Base-by-base conservation (phyloP, 805 yeast genomes). In the Yamadazyma nakazawae region DNA sequence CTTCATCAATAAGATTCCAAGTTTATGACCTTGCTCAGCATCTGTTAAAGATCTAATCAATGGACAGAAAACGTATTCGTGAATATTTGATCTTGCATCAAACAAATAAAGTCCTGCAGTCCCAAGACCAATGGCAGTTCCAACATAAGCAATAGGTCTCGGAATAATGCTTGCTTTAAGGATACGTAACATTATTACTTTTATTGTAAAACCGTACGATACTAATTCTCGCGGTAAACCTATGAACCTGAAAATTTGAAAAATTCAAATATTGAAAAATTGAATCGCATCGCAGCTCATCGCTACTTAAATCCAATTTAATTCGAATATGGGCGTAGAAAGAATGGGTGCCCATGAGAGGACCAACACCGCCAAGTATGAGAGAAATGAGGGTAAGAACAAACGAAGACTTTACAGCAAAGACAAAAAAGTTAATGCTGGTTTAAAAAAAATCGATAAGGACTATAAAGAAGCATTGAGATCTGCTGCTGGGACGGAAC, bases 401-500 rank as follows among this genome's bases (percentile, higher is more conserved):
- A 68, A 66, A 47, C 39, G 35, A 17, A 49, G 34, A 28, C 21
- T 52, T 2, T 62, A 60, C 51, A 66, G 79, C 35, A 28, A 37
- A 28, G 87, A 84, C 60, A 78, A 74, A 58, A 79, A 79, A 59
- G 67, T 86, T 45, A 79, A 79, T 58, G 81, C 87, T 18, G 82
- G 82, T 18, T 61, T 92, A 58, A 81, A 81, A 54, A 75, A 81
- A 55, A 67, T 82, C 32, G 96, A 92, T 61, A 74, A 75, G 35
- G 84, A 84, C 56, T 87, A 85, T 64, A 78, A 80, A 52, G 85
- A 84, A 49, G 95, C 96, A 1, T 79, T 87, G n/a, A 73, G 76
- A 53, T 78, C 89, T 9, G 97, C 96, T 1, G 89, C 91, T 10
- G 82, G 85, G 4, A 86, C 97, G 0, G 97, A 94, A 57, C 76